Base-by-base conservation (phyloP, 306 rosid species). In the Pterocarpus santalinus region DNA sequence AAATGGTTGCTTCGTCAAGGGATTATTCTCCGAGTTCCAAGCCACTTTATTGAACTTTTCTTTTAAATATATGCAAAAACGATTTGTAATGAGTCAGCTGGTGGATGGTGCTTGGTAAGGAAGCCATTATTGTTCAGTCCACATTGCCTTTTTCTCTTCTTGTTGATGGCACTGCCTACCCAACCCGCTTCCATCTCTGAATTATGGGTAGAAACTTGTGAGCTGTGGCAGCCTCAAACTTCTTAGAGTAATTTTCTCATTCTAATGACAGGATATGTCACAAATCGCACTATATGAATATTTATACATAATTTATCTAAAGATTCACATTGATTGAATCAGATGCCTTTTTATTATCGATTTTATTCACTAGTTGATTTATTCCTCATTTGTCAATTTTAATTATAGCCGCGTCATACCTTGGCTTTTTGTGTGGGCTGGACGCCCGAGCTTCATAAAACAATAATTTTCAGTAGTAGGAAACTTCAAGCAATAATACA, bases 1-100 rank as follows among this genome's bases (percentile, higher is more conserved):
- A 81, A 83, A 76, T 57, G 77, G 79, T 71, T 63, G 70, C 78
- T 80, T 80, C 44, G 65, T 67, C 85, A 76, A 83, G 85, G 85
- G 76, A 83, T 83, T 73, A 80, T 86, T 75, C 78, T 77, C 43
- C 33, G 0, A 53, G 53, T 82, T 64, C 52, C 57, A 77, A 77
- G 1, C 58, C 30, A 77, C 81, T 81, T 85, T 69, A 36, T 35
- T 41, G 65, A 62, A 74, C 10, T 10, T 73, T 74, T 34, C 13
- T 14, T 39, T 51, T 60, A 53, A 32, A 69, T 75, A 73, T 61
- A 77, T 73, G 22, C 39, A 65, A 60, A 67, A 66, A n/a, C 17
- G n/a, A 56, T 32, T 74, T 58, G 10, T 46, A 58, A 43, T 70
- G 32, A 46, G 38, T 65, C 55, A 53, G 68, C 38, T 73, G 75